These are phyloP conservation scores for Trichoderma endophyticum DNA, from an alignment of 2,329 filamentous ascomycete species.

Conservation along the genomic window DNA sequence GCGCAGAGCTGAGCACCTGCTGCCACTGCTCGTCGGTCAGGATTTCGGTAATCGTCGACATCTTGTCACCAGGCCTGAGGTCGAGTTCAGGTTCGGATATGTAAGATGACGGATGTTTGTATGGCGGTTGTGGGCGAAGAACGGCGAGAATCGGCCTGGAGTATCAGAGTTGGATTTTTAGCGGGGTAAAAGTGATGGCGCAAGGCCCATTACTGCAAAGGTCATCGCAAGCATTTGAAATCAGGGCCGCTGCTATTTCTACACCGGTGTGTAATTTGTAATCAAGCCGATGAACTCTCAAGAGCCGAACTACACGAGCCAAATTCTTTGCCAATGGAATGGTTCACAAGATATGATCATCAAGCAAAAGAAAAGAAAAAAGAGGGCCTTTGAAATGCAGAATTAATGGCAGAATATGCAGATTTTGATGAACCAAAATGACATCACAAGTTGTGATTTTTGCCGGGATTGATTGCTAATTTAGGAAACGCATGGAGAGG, in stretches of 20 bases:
- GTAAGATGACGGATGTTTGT: neutral
- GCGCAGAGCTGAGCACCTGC: slow-evolving; percentile 61
- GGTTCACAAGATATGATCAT: neutral
- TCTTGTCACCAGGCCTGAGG: slow-evolving; percentile 35
- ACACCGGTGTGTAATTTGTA: neutral
- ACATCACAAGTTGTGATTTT: neutral
- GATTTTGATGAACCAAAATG: neutral
- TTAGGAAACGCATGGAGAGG: neutral
- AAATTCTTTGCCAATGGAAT: neutral
- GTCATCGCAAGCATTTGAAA: slow-evolving; percentile 16
- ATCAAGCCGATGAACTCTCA: neutral
- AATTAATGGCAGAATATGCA: neutral
- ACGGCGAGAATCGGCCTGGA: slow-evolving; percentile 12
- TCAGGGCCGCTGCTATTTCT: neutral
- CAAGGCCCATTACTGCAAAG: slow-evolving; percentile 3
- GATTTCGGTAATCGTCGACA: slow-evolving; percentile 78
- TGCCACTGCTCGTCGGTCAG: slow-evolving; percentile 71
- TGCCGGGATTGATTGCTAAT: neutral
- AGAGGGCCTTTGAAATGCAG: neutral
- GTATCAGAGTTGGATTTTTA: slow-evolving; percentile 16
- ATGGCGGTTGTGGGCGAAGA: neutral
- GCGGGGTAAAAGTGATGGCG: slow-evolving; percentile 20
- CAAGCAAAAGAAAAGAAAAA: neutral
- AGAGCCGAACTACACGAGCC: neutral
- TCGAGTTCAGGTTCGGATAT: neutral